Conservation (phyloP, 2,329 filamentous ascomycete species). For the Shiraia sp. region DNA sequence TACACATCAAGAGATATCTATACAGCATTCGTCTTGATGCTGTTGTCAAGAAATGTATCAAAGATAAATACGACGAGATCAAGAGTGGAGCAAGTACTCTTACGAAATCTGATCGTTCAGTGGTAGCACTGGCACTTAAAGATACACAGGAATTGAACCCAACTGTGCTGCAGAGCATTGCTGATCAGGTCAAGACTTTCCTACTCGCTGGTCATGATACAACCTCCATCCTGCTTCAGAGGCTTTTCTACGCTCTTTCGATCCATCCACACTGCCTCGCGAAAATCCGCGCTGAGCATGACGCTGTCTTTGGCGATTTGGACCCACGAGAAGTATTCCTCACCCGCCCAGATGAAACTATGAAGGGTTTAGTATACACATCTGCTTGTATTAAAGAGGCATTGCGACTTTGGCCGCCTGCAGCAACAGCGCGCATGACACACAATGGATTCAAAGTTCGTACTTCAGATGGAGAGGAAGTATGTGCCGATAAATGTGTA, state of each 20-base stretch:
- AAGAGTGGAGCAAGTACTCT: constrained; percentile 15
- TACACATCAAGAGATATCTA: constrained; percentile 20
- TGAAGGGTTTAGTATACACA: constrained; percentile 56
- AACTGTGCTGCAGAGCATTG: constrained; percentile 41
- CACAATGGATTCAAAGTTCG: constrained; percentile 49
- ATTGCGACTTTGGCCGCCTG: constrained; percentile 58
- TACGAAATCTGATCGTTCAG: constrained; percentile 32
- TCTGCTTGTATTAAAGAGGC: constrained; percentile 59
- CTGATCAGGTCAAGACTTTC: constrained; percentile 49
- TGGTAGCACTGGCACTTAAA: constrained; percentile 40
- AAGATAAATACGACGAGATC: constrained; percentile 29
- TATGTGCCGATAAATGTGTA: constrained; percentile 50
- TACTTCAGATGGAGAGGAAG: constrained; percentile 47
- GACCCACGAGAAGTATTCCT: constrained; percentile 47
- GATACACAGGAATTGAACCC: constrained; percentile 39
- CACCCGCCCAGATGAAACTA: constrained; percentile 52
- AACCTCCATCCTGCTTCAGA: constrained; percentile 41
- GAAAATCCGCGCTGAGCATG: constrained; percentile 54
- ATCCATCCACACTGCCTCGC: constrained; percentile 34
- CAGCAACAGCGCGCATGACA: constrained; percentile 46
- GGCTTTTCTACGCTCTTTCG: constrained; percentile 38
- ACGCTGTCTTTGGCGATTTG: constrained; percentile 55
- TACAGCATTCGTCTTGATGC: constrained; percentile 27
- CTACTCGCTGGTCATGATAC: constrained; percentile 55
- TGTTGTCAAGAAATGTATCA: constrained; percentile 31